Evolutionary conservation across 805 yeast species (phyloP).

Genomic region (Candida mattraensis): DNA sequence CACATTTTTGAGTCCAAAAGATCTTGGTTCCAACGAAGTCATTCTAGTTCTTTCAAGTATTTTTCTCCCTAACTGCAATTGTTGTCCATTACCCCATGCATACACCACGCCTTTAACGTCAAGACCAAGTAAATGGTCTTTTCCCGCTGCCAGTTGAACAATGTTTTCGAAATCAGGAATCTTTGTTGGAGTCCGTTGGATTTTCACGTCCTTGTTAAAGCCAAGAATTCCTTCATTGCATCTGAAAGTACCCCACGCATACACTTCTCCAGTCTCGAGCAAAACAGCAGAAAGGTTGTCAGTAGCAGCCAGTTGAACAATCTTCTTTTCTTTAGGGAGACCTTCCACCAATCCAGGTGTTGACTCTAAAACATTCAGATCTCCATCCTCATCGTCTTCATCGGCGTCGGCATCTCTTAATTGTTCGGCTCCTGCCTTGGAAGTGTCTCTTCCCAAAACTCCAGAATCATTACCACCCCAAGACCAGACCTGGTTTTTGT

Average conservation of each 20-base stretch:
- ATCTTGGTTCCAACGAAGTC: constrained; percentile 75
- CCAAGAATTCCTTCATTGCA: constrained; percentile 91
- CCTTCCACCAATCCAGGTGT: constrained; percentile 80
- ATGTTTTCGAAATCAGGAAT: constrained; percentile 62
- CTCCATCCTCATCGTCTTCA: constrained; percentile 73
- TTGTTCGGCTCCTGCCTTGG: constrained; percentile 56
- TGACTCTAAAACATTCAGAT: constrained; percentile 83
- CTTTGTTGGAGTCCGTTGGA: constrained; percentile 69
- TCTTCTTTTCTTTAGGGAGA: constrained; percentile 54
- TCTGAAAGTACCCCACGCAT: constrained; percentile 97
- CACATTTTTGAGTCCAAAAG: constrained; percentile 77
- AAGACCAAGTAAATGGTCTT: constrained; percentile 85
- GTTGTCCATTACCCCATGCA: constrained; percentile 98
- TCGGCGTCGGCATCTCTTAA: constrained; percentile 66
- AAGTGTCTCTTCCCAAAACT: constrained; percentile 85
- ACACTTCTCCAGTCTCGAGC: constrained; percentile 80
- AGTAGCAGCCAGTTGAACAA: constrained; percentile 86
- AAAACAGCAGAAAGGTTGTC: constrained; percentile 86
- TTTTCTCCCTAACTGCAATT: constrained; percentile 85
- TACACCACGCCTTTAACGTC: constrained; percentile 83
- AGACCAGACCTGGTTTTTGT: constrained; percentile 82
- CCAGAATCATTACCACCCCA: constrained; percentile 98
- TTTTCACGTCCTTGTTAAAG: constrained; percentile 60
- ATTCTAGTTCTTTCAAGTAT: constrained; percentile 76
- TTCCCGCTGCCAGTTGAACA: constrained; percentile 86